Evolutionary conservation across 2,329 filamentous ascomycete genomes (phyloP).

Genomic region (Exophiala calicioides): DNA sequence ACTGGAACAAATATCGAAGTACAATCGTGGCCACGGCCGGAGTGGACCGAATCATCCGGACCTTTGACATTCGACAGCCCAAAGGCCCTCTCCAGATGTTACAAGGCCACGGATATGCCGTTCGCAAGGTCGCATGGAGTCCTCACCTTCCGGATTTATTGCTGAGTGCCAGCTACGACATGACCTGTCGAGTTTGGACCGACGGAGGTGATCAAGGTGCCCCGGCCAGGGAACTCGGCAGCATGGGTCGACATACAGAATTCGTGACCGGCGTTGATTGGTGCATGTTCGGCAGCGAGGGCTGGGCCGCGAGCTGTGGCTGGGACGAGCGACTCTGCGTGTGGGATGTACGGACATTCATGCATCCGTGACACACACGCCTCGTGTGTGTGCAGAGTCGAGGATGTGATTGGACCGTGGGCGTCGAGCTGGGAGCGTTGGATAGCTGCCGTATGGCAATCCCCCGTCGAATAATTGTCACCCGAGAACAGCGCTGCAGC

Average conservation of each 20-base stretch:
- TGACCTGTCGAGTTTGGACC: constrained; percentile 93
- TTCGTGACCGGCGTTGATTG: constrained; percentile 96
- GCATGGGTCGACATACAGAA: constrained; percentile 92
- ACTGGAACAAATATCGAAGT: constrained; percentile 98
- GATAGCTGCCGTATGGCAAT: no score
- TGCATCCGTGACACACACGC: constrained; percentile 39
- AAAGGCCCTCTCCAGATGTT: constrained; percentile 72
- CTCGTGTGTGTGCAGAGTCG: constrained; percentile 1
- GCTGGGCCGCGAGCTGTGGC: constrained; percentile 90
- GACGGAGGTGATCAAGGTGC: constrained; percentile 62
- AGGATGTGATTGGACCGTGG: constrained; percentile 2
- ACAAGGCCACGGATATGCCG: constrained; percentile 86
- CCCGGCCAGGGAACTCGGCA: constrained; percentile 64
- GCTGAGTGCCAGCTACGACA: constrained; percentile 91
- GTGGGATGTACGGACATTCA: constrained; percentile 79
- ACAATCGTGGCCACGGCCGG: constrained; percentile 83
- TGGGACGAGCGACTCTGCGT: constrained; percentile 92
- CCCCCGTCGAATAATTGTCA: no score
- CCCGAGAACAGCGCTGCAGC: no score
- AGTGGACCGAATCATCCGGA: constrained; percentile 82
- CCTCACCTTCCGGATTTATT: constrained; percentile 89
- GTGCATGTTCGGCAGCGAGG: constrained; percentile 93
- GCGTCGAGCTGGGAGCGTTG: no score
- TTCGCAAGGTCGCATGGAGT: constrained; percentile 84
- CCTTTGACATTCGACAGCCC: constrained; percentile 84